Percentiles rank a stretch among this genome's conserved stretches.
Conservation (phyloP, 495 filamentous ascomycete genomes). For the Neurospora sp. region DNA sequence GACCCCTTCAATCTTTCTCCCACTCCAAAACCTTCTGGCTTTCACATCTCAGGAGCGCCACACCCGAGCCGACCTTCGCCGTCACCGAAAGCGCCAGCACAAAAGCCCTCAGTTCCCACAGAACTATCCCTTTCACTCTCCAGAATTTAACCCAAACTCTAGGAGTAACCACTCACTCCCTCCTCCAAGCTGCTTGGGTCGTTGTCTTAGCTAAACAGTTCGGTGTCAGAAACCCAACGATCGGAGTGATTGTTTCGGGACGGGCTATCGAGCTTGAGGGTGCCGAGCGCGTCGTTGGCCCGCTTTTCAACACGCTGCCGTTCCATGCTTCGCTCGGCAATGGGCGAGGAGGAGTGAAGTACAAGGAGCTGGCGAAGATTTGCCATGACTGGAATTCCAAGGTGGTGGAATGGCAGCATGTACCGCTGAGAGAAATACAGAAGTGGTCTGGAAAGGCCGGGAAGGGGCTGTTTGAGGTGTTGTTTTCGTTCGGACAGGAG, state of each 20-base stretch:
- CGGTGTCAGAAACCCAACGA: constrained; percentile 22
- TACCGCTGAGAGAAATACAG: constrained; percentile 59
- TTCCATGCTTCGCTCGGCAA: constrained; percentile 28
- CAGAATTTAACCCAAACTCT: constrained; percentile 42
- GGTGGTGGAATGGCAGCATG: constrained; percentile 57
- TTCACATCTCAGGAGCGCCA: constrained; percentile 36
- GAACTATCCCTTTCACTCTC: constrained; percentile 22
- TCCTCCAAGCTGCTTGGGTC: constrained; percentile 63
- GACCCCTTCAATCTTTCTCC: constrained; percentile 44
- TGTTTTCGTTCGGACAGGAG: constrained; percentile 73
- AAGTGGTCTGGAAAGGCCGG: constrained; percentile 51
- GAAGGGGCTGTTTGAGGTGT: constrained; percentile 61
- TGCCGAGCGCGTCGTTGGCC: constrained; percentile 64
- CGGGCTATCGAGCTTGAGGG: constrained; percentile 53
- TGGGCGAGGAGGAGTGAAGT: too few relatives aligned
- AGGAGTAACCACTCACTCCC: constrained; percentile 62
- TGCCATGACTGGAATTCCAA: constrained; percentile 54
- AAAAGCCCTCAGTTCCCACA: constrained; percentile 7
- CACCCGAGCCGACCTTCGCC: constrained; percentile 22
- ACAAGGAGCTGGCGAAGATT: constrained; percentile 36
- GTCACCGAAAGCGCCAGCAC: background rate
- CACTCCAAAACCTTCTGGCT: constrained; percentile 61
- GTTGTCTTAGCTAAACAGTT: constrained; percentile 38
- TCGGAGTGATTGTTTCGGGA: constrained; percentile 64
- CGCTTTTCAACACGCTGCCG: constrained; percentile 85